A percentile compares a stretch with the other conserved stretches of the same genome.
Evolutionary conservation across 2,329 filamentous ascomycete genomes (phyloP).

Genomic region (Tothia fuscella): DNA sequence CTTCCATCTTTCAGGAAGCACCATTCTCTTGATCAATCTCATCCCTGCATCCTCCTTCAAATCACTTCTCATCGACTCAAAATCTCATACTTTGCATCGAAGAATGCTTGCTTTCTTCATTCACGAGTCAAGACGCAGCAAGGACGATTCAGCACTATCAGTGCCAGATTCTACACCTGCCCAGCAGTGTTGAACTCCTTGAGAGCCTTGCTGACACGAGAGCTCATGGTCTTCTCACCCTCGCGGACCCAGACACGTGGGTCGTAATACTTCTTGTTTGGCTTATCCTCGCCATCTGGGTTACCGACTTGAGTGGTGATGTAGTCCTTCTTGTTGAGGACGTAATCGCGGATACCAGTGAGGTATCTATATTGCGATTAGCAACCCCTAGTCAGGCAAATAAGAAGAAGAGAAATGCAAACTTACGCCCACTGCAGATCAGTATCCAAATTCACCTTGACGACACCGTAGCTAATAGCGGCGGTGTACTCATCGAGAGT

Average conservation of each 20-base stretch:
- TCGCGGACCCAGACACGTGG: constrained; percentile 91
- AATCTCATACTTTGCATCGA: too few relatives aligned
- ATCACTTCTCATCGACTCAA: too few relatives aligned
- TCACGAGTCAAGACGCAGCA: too few relatives aligned
- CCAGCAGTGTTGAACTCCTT: constrained; percentile 82
- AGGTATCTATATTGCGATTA: constrained; percentile 95
- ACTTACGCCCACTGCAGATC: constrained; percentile 82
- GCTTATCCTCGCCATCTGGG: constrained; percentile 91
- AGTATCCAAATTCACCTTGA: constrained; percentile 99
- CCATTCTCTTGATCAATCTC: too few relatives aligned
- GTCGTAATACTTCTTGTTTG: constrained; percentile 84
- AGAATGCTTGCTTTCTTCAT: too few relatives aligned
- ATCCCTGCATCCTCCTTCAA: too few relatives aligned
- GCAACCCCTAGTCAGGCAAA: too few relatives aligned
- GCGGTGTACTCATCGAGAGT: constrained; percentile 80
- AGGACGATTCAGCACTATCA: too few relatives aligned
- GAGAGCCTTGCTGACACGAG: constrained; percentile 68
- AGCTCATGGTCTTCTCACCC: constrained; percentile 93
- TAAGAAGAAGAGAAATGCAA: too few relatives aligned
- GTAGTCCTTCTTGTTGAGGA: constrained; percentile 92
- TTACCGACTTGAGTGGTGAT: constrained; percentile 78
- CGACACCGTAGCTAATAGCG: constrained; percentile 84
- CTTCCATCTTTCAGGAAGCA: too few relatives aligned
- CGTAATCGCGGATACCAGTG: constrained; percentile 84
- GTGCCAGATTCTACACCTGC: constrained; percentile 54